These are phyloP conservation scores for Aspergillus sp. DNA, from an alignment of 2,329 filamentous ascomycete genomes.

Conservation along the genomic window DNA sequence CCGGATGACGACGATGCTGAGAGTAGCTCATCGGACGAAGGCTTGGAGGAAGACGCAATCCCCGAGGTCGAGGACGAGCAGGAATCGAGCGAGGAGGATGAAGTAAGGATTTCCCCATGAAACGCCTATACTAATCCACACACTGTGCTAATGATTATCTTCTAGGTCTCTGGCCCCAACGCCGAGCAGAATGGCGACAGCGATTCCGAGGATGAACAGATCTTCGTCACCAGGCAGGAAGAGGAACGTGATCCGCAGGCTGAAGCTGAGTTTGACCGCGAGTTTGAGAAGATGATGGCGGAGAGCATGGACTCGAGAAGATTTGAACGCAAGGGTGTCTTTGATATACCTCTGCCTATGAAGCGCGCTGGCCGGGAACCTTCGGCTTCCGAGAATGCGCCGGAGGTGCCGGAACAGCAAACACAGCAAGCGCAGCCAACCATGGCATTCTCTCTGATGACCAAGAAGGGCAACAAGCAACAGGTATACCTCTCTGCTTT, in stretches of 20 bases:
- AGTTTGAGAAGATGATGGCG: constrained; percentile 97
- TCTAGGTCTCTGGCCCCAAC: constrained; percentile 44
- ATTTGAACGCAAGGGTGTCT: constrained; percentile 89
- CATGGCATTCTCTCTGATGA: constrained; percentile 97
- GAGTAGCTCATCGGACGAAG: constrained; percentile 73
- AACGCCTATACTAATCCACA: background rate
- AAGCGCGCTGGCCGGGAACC: constrained; percentile 65
- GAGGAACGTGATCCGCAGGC: constrained; percentile 89
- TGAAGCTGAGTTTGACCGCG: constrained; percentile 95
- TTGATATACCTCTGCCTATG: constrained; percentile 97
- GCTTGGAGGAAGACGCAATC: constrained; percentile 60
- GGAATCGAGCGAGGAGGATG: constrained; percentile 51
- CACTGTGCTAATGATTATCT: background rate
- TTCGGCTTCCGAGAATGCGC: constrained; percentile 40
- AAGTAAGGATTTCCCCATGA: constrained; percentile 36
- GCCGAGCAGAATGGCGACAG: constrained; percentile 46
- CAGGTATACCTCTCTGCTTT: constrained; percentile 60
- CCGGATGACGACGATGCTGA: constrained; percentile 74
- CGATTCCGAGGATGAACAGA: constrained; percentile 78
- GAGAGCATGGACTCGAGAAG: constrained; percentile 95
- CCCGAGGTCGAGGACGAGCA: constrained; percentile 57
- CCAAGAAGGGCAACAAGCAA: constrained; percentile 92
- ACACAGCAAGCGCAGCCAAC: constrained; percentile 37
- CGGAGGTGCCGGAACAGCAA: constrained; percentile 25
- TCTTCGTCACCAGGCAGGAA: constrained; percentile 87